Evolutionary conservation across 2,329 filamentous ascomycete genomes (phyloP).

Genomic region (Cladosporium sphaerospermum): DNA sequence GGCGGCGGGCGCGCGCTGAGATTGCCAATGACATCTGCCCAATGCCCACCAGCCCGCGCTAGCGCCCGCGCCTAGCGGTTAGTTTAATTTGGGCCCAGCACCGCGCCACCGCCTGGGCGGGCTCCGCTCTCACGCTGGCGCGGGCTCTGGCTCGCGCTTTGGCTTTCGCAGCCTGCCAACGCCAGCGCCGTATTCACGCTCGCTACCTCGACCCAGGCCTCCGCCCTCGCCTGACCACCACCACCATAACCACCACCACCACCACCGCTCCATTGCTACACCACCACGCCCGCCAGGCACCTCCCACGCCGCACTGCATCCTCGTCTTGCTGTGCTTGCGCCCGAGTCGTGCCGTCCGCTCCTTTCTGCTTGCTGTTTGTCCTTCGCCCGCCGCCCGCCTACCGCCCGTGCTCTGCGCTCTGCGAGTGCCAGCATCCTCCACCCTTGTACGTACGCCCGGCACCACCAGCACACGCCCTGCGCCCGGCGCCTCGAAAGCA

Average conservation of each 20-base stretch:
- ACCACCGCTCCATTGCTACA: not conserved
- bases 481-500: not conserved
- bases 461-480: not conserved
- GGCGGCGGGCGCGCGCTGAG: not conserved
- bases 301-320: conserved; percentile 3
- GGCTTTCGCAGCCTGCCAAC: not conserved
- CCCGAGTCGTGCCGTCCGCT: conserved; percentile 19
- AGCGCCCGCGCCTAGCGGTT: not conserved
- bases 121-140: not conserved
- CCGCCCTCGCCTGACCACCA: not conserved
- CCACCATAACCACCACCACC: conserved; percentile 11
- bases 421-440: conserved; percentile 15
- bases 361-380: conserved; percentile 13
- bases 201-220: not conserved
- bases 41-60: not conserved
- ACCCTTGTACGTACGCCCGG: conserved; percentile 14
- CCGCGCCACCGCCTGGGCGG: no score
- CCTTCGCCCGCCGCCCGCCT: conserved; percentile 12
- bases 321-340: conserved; percentile 12
- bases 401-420: conserved; percentile 18
- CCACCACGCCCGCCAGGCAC: conserved; percentile 5
- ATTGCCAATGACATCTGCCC: not conserved
- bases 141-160: not conserved
- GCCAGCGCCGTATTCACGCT: no score
- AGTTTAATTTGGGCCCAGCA: not conserved